Conservation (phyloP, 1,284 basidiomycete species). For the Leccinum fuscescens region DNA sequence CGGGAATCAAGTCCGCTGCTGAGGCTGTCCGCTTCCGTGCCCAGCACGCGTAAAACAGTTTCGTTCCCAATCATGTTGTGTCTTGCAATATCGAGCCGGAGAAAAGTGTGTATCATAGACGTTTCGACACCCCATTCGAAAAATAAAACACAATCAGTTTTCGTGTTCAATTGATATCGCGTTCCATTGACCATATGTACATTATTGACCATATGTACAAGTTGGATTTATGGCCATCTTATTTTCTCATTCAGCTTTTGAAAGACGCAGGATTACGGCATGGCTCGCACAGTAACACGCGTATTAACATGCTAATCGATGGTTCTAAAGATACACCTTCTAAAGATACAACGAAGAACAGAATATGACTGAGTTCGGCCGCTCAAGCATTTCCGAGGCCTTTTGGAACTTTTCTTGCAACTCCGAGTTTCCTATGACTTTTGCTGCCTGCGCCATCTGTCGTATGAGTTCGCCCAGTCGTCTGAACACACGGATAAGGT, state of each 20-base stretch:
- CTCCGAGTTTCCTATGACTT: conserved; percentile 94
- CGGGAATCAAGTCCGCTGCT: conserved; percentile 54
- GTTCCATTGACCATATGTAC: neutral
- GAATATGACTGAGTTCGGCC: conserved; percentile 92
- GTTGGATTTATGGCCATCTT: neutral
- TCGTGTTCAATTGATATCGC: neutral
- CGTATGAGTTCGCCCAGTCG: conserved; percentile 91
- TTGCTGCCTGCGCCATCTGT: conserved; percentile 93
- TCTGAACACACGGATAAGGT: conserved; percentile 90
- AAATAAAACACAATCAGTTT: conserved; percentile 6
- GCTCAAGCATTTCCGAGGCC: conserved; percentile 84
- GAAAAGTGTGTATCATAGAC: conserved; percentile 8
- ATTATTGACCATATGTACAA: neutral
- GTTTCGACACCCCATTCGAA: conserved; percentile 38
- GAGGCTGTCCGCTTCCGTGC: conserved; percentile 56
- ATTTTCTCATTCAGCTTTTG: neutral
- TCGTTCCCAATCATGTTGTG: neutral
- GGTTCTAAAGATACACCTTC: conserved; percentile 46
- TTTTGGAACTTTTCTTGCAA: conserved; percentile 90
- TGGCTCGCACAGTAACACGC: neutral
- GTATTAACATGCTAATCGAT: neutral
- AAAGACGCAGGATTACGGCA: neutral
- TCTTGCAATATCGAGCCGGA: neutral
- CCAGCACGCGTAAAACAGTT: conserved; percentile 9
- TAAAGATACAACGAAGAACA: conserved; percentile 76